Conservation (phyloP, 768 basidiomycete species). For the Psilocybe azurescens region DNA sequence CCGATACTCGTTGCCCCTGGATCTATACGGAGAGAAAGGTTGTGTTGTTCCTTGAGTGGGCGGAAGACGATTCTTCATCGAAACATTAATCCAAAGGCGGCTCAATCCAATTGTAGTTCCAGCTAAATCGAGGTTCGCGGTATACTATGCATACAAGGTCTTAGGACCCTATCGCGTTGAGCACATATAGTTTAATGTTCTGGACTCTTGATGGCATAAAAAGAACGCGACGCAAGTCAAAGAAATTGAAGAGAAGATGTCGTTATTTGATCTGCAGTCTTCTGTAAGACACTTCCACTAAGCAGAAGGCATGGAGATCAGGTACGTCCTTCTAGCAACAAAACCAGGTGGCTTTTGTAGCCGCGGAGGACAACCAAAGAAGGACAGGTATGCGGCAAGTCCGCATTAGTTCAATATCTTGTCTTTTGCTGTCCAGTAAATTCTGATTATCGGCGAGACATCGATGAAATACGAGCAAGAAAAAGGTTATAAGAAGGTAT, state of each 20-base stretch:
- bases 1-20: constrained; percentile 1
- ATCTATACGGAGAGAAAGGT: background rate
- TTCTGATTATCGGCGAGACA: background rate
- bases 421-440: background rate
- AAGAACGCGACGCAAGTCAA: background rate
- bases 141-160: background rate
- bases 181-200: constrained; percentile 5
- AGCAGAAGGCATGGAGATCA: constrained; percentile 23
- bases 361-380: constrained; percentile 23
- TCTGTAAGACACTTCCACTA: constrained; percentile 23
- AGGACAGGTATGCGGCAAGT: constrained; percentile 3
- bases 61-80: background rate
- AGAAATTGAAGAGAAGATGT: constrained; percentile 1
- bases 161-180: background rate
- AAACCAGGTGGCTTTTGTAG: constrained; percentile 14
- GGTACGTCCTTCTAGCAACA: constrained; percentile 22
- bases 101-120: too few relatives aligned
- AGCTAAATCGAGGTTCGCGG: too few relatives aligned
- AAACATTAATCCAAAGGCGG: background rate
- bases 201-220: background rate
- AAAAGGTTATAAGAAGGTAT: background rate
- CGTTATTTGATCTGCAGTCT: constrained; percentile 24
- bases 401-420: background rate
- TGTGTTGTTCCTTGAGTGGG: background rate
- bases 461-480: background rate